Percentiles rank a stretch among this genome's conserved stretches.
Conservation (phyloP, 2,329 filamentous ascomycete genomes). For the Chlorencoelia australis region DNA sequence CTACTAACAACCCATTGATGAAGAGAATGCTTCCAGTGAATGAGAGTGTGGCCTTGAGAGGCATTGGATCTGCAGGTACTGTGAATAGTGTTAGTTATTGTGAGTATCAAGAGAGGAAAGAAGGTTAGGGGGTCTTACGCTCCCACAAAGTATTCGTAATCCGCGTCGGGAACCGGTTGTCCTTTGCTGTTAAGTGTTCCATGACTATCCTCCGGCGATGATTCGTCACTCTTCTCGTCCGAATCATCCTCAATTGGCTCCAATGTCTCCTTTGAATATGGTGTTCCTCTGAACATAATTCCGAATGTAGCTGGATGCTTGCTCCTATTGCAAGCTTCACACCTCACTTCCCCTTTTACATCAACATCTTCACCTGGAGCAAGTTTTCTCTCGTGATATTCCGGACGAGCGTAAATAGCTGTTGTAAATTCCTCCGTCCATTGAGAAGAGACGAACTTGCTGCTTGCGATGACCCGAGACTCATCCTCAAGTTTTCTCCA, state of each 20-base stretch:
- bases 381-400: slow-evolving; percentile 30
- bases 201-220: slow-evolving; percentile 31
- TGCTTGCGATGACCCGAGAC: slow-evolving; percentile 54
- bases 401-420: slow-evolving; percentile 55
- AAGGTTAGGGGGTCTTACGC: slow-evolving; percentile 28
- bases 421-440: slow-evolving; percentile 61
- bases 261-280: slow-evolving; percentile 57
- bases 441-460: slow-evolving; percentile 60
- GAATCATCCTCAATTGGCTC: slow-evolving; percentile 47
- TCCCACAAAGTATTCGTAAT: slow-evolving; percentile 42
- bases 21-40: slow-evolving; percentile 69
- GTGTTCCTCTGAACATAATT: slow-evolving; percentile 51
- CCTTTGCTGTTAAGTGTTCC: slow-evolving; percentile 37
- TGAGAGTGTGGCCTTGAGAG: slow-evolving; percentile 57
- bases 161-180: slow-evolving; percentile 33
- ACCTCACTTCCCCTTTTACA: slow-evolving; percentile 31
- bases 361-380: slow-evolving; percentile 31
- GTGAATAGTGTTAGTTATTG: slow-evolving; percentile 17
- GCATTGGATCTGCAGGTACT: slow-evolving; percentile 52
- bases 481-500: slow-evolving; percentile 66
- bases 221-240: slow-evolving; percentile 28
- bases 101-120: background rate
- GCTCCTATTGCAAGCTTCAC: slow-evolving; percentile 51
- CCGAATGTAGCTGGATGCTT: slow-evolving; percentile 57
- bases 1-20: slow-evolving; percentile 59